These are phyloP conservation scores for Diplosphaera chodatii DNA, from an alignment of 139 green algal species.

Conservation along the genomic window DNA sequence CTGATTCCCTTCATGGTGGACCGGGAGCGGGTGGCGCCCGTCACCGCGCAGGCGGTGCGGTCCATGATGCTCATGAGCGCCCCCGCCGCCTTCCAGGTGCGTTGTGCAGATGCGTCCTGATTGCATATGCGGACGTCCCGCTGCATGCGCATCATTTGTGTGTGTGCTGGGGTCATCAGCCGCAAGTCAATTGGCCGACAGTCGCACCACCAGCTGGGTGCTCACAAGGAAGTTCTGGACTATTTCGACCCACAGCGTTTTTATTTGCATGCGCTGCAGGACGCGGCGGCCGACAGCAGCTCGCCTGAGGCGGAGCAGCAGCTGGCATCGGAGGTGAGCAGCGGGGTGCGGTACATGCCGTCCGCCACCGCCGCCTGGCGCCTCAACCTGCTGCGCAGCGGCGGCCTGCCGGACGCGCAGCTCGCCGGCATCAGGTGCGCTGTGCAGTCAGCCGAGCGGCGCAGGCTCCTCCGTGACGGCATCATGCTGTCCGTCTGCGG, in stretches of 20 bases:
- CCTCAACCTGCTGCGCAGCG: conserved; percentile 41
- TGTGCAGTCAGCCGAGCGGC: too few relatives aligned
- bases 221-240: too few relatives aligned
- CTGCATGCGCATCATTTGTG: too few relatives aligned
- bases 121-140: too few relatives aligned
- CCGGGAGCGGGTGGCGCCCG: conserved; percentile 31
- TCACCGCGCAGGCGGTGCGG: conserved; percentile 8
- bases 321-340: neutral
- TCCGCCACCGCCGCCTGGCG: conserved; percentile 50
- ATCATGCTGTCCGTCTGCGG: too few relatives aligned
- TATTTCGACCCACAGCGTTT: too few relatives aligned
- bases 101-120: too few relatives aligned
- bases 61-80: conserved; percentile 30
- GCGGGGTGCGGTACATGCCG: conserved; percentile 13
- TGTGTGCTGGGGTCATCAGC: too few relatives aligned
- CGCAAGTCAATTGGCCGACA: too few relatives aligned
- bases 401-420: conserved; percentile 26
- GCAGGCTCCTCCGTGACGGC: too few relatives aligned
- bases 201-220: too few relatives aligned
- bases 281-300: neutral
- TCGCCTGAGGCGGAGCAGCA: neutral
- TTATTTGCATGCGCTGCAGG: too few relatives aligned
- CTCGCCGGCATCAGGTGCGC: conserved; percentile 28
- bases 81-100: conserved; percentile 10
- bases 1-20: conserved; percentile 68